A percentile compares a stretch with the other conserved stretches of the same genome.
phyloP scores from a whole-genome alignment of 2,329 filamentous ascomycete species.

The Penicillium sp. region DNA sequence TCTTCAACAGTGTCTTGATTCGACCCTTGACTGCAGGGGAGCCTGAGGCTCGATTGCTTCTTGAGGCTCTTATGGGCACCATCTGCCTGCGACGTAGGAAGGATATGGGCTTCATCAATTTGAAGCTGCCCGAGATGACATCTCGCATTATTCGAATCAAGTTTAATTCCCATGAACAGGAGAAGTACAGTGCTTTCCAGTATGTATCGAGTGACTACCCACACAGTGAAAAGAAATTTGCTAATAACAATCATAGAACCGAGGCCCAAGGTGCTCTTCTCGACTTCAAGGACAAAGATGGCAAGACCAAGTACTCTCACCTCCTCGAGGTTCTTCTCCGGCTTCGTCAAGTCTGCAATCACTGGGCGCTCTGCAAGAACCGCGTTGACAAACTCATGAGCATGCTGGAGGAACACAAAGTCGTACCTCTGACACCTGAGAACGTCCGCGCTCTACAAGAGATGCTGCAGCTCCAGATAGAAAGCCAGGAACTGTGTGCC shows the following conservation, averaged over 20 bases:
- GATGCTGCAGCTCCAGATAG: conserved; percentile 72
- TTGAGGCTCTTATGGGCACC: conserved; percentile 76
- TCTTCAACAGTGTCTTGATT: conserved; percentile 73
- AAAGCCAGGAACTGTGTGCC: conserved; percentile 78
- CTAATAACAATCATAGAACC: conserved; percentile 46
- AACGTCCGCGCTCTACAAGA: conserved; percentile 72
- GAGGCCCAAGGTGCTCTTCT: conserved; percentile 73
- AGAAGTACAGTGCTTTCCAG: conserved; percentile 74
- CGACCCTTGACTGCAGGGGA: conserved; percentile 64
- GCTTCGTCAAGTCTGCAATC: conserved; percentile 82
- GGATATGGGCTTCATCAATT: conserved; percentile 82
- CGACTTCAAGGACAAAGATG: conserved; percentile 54
- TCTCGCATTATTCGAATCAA: conserved; percentile 75
- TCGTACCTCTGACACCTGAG: conserved; percentile 69
- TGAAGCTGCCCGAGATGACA: conserved; percentile 73
- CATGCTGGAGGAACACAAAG: conserved; percentile 65
- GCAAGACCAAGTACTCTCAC: conserved; percentile 64
- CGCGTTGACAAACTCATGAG: conserved; percentile 71
- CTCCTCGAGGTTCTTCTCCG: conserved; percentile 79
- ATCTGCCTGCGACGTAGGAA: conserved; percentile 81
- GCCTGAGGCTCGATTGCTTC: conserved; percentile 59
- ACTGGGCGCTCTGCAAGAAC: conserved; percentile 78
- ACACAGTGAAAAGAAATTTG: conserved; percentile 17
- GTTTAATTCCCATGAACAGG: conserved; percentile 70
- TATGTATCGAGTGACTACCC: conserved; percentile 40